Evolutionary conservation across 305 asterid genomes (phyloP).

Genomic region (Caryopteris hybrid): DNA sequence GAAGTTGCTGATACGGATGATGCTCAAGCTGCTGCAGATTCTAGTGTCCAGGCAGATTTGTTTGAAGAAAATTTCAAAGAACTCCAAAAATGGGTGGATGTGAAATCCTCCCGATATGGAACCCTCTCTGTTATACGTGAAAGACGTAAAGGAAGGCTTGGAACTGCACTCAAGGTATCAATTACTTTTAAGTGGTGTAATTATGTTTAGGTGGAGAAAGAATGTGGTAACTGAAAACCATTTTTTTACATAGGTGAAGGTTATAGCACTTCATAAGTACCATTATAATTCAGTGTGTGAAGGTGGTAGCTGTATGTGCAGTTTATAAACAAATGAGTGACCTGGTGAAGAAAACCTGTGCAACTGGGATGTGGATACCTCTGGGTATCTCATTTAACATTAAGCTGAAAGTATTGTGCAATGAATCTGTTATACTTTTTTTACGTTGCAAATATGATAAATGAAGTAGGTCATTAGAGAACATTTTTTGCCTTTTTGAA

Average conservation of each 20-base stretch:
- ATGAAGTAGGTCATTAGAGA: neutral
- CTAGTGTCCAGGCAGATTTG: conserved; percentile 40
- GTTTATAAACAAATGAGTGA: neutral
- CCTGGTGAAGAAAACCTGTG: neutral
- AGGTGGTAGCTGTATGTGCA: neutral
- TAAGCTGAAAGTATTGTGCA: neutral
- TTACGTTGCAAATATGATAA: neutral
- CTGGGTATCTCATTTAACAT: neutral
- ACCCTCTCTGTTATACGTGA: conserved; percentile 64
- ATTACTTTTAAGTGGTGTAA: neutral
- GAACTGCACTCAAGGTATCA: conserved; percentile 85
- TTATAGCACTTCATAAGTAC: neutral
- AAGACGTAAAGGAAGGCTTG: conserved; percentile 71
- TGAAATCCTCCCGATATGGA: conserved; percentile 69
- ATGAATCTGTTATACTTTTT: too few relatives aligned
- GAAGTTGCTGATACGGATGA: conserved; percentile 34
- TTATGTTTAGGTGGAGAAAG: neutral
- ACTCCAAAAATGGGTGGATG: conserved; percentile 85
- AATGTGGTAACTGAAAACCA: neutral
- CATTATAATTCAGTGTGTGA: neutral
- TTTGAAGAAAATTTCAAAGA: conserved; percentile 89
- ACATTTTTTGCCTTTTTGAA: neutral
- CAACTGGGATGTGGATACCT: neutral
- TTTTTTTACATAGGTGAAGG: neutral
- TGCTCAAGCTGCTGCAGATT: conserved; percentile 35